Conservation (phyloP, 805 yeast genomes). For the Pichia kluyveri region DNA sequence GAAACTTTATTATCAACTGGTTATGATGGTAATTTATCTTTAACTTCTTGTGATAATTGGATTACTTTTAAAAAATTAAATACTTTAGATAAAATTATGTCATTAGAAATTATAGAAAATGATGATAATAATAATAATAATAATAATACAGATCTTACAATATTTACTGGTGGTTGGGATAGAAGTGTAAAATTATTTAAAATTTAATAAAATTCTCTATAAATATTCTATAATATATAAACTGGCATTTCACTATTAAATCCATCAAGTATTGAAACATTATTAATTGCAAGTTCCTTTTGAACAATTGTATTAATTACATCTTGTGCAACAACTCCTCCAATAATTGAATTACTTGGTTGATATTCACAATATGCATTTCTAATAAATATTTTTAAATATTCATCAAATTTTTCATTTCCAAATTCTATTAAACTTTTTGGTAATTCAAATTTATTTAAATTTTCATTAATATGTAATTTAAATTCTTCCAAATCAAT, state of each 20-base stretch:
- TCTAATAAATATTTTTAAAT: slow-evolving; percentile 31
- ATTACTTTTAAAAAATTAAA: slow-evolving; percentile 38
- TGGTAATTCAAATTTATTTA: slow-evolving; percentile 38
- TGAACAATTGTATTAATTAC: slow-evolving; percentile 72
- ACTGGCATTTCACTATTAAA: slow-evolving; percentile 67
- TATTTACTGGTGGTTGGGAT: slow-evolving; percentile 79
- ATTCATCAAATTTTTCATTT: slow-evolving; percentile 21
- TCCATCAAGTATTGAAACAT: slow-evolving; percentile 72
- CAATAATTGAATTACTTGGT: slow-evolving; percentile 80
- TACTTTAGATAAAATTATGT: slow-evolving; percentile 64
- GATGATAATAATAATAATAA: too few species aligned
- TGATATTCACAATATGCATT: slow-evolving; percentile 61
- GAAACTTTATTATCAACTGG: slow-evolving; percentile 50
- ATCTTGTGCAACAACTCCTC: slow-evolving; percentile 88
- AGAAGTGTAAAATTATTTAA: slow-evolving; percentile 50
- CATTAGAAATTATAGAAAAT: slow-evolving; percentile 43
- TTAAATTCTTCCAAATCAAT: slow-evolving; percentile 24
- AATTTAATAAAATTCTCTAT: background rate
- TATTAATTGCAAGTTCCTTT: slow-evolving; percentile 74
- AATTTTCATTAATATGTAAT: slow-evolving; percentile 21
- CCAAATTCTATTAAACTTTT: slow-evolving; percentile 25
- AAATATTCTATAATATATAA: slow-evolving; percentile 29
- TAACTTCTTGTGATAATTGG: slow-evolving; percentile 72
- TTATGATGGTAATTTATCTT: slow-evolving; percentile 59
- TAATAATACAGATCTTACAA: too few species aligned